phyloP scores from a whole-genome alignment of 345 rosid genomes.

The Punica granatum region DNA sequence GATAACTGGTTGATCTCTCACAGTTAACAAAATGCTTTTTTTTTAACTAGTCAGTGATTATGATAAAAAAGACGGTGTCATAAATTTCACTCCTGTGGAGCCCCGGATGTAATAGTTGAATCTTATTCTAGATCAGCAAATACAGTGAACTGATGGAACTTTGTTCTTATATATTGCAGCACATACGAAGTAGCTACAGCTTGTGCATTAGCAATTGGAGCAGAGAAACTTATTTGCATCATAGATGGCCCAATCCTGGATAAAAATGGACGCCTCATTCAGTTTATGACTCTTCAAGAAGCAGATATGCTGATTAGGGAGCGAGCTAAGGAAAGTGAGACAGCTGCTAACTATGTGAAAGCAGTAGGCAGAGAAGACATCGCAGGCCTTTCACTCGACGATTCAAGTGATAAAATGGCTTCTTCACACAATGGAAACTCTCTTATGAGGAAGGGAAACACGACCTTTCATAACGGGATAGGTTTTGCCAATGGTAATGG shows the following conservation, averaged over 20 bases:
- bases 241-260: conserved; percentile 86
- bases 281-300: conserved; percentile 82
- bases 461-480: conserved; percentile 73
- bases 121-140: no score
- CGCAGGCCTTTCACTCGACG: conserved; percentile 27
- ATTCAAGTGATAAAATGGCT: conserved; percentile 24
- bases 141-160: background rate
- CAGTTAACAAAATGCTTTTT: background rate
- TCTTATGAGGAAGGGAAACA: conserved; percentile 23
- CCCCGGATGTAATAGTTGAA: no score
- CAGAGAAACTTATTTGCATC: conserved; percentile 89
- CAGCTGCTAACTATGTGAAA: conserved; percentile 83
- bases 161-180: conserved; percentile 35
- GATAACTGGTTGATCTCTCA: background rate
- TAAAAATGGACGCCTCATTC: conserved; percentile 74
- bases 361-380: conserved; percentile 58
- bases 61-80: no score
- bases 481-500: conserved; percentile 85
- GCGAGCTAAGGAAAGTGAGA: conserved; percentile 82
- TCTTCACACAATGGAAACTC: conserved; percentile 36
- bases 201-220: conserved; percentile 89
- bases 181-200: conserved; percentile 98
- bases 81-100: no score
- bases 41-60: background rate
- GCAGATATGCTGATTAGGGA: conserved; percentile 81